These are phyloP conservation scores for Wickerhamiella bombiphila DNA, from an alignment of 805 yeast genomes.

Conservation along the genomic window DNA sequence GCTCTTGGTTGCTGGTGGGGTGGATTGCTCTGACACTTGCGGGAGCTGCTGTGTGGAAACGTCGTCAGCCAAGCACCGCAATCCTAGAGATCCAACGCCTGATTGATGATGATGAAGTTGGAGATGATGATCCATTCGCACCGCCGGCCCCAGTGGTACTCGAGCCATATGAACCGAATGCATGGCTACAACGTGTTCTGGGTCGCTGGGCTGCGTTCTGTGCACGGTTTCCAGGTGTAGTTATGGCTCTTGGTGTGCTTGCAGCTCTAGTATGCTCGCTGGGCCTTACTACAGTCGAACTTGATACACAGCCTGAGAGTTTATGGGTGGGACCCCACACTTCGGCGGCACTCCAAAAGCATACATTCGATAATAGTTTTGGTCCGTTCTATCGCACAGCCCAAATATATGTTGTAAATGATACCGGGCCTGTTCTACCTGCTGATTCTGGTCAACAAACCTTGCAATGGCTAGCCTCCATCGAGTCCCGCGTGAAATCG, in stretches of 20 bases:
- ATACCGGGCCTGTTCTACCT: constrained; percentile 42
- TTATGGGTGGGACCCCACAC: constrained; percentile 82
- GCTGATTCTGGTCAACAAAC: constrained; percentile 34
- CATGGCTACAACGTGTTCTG: constrained; percentile 34
- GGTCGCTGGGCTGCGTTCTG: constrained; percentile 42
- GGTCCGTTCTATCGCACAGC: constrained; percentile 88
- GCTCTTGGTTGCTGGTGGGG: constrained; percentile 42
- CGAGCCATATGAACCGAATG: constrained; percentile 34
- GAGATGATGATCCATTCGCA: constrained; percentile 20
- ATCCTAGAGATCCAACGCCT: constrained; percentile 21
- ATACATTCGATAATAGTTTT: constrained; percentile 59
- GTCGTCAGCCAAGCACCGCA: neutral
- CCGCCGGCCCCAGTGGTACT: constrained; percentile 14
- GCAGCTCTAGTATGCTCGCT: constrained; percentile 34
- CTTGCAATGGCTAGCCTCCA: constrained; percentile 78
- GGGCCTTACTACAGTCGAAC: constrained; percentile 36
- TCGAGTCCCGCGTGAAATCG: constrained; percentile 41
- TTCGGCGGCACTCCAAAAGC: constrained; percentile 50
- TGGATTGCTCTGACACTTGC: constrained; percentile 2
- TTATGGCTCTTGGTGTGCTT: constrained; percentile 31
- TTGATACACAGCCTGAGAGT: constrained; percentile 69
- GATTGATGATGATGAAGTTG: constrained; percentile 29
- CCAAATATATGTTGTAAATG: constrained; percentile 61
- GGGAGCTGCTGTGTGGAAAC: neutral
- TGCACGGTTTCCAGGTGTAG: constrained; percentile 42